Evolutionary conservation across 148 eudicot species (phyloP).

Genomic region (Chenopodium formosanum): DNA sequence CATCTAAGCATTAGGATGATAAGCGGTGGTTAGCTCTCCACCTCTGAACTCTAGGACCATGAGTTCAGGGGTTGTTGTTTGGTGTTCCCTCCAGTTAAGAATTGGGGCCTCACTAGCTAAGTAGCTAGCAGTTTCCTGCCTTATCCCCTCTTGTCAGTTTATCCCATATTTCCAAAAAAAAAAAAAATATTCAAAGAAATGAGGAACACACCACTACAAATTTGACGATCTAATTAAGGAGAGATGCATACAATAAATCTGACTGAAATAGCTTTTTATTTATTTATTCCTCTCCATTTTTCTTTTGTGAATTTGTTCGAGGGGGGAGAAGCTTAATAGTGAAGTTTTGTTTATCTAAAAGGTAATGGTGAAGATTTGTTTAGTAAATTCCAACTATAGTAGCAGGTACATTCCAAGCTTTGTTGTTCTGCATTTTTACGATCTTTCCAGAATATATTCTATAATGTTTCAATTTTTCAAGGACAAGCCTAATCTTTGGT

Average conservation of each 20-base stretch:
- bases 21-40: background rate
- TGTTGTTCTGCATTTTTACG: background rate
- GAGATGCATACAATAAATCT: background rate
- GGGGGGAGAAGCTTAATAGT: background rate
- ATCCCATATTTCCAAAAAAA: background rate
- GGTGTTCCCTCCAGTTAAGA: too few species aligned
- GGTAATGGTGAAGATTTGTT: background rate
- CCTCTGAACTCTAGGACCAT: background rate
- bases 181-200: background rate
- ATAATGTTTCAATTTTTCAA: background rate
- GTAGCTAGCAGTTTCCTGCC: background rate
- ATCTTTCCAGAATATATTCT: background rate
- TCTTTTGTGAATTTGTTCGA: background rate
- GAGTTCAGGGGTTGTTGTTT: background rate
- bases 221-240: background rate
- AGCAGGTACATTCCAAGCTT: background rate
- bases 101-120: background rate
- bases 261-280: background rate
- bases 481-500: background rate
- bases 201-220: background rate
- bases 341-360: background rate
- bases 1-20: background rate
- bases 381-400: background rate
- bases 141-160: background rate
- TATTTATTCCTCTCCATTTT: background rate